Evolutionary conservation across 2,329 filamentous ascomycete species (phyloP).

Genomic region (Penicillium sp.): DNA sequence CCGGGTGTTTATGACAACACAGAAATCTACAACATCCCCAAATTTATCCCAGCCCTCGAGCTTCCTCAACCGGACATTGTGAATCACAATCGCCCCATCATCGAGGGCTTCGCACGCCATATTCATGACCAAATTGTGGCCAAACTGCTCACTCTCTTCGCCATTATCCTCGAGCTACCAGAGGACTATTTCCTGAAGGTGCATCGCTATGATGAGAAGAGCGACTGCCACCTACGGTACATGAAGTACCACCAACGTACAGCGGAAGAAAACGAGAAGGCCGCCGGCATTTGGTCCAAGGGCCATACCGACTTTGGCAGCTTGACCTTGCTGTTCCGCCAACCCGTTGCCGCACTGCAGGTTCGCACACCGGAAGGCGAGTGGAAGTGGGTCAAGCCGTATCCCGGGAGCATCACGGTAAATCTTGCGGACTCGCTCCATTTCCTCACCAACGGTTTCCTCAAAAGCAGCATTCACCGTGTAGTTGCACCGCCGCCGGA

Average conservation of each 20-base stretch:
- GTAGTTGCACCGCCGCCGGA: constrained; percentile 48
- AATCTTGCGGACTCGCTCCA: constrained; percentile 51
- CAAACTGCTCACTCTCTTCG: constrained; percentile 28
- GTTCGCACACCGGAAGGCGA: constrained; percentile 47
- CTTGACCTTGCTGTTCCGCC: constrained; percentile 56
- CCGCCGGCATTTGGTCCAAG: constrained; percentile 43
- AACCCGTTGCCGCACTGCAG: constrained; percentile 57
- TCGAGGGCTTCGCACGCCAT: constrained; percentile 16
- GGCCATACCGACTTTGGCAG: constrained; percentile 59
- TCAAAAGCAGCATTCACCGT: constrained; percentile 48
- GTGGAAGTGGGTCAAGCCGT: constrained; percentile 52
- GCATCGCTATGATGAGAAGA: constrained; percentile 56
- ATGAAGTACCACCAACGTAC: constrained; percentile 56
- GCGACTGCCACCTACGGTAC: constrained; percentile 61
- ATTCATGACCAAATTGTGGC: constrained; percentile 14
- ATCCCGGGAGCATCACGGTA: constrained; percentile 49
- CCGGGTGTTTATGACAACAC: constrained; percentile 49
- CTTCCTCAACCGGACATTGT: constrained; percentile 11
- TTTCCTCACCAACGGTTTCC: constrained; percentile 49
- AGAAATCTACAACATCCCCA: constrained; percentile 58
- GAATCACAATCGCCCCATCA: constrained; percentile 1
- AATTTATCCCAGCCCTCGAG: constrained; percentile 40
- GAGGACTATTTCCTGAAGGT: constrained; percentile 55
- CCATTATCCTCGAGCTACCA: constrained; percentile 56
- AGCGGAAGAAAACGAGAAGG: constrained; percentile 45